A percentile compares a stretch with the other conserved stretches of the same genome.
Evolutionary conservation across 2,329 filamentous ascomycete genomes (phyloP).

Genomic region (Fonsecaea pedrosoi): DNA sequence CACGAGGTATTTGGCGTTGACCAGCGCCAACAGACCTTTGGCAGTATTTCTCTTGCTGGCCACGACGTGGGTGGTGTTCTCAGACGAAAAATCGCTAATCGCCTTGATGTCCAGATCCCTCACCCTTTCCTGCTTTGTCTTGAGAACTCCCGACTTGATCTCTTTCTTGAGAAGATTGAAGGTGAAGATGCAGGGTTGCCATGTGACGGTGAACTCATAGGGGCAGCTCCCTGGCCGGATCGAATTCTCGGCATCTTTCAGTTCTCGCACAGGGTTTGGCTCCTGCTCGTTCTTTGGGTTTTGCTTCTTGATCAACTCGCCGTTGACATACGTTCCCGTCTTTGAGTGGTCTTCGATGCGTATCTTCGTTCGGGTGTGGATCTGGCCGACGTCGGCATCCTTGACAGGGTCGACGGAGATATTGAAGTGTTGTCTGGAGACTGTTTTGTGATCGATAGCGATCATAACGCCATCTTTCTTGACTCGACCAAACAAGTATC

Average conservation of each 20-base stretch:
- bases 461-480: constrained; percentile 69
- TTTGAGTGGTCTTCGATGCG: constrained; percentile 85
- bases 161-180: constrained; percentile 79
- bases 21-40: constrained; percentile 82
- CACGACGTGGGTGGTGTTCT: constrained; percentile 83
- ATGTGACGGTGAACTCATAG: constrained; percentile 68
- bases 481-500: constrained; percentile 84
- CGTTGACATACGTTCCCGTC: constrained; percentile 80
- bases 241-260: constrained; percentile 66
- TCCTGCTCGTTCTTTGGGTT: constrained; percentile 16
- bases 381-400: constrained; percentile 69
- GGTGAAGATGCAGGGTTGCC: constrained; percentile 80
- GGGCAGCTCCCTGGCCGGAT: constrained; percentile 76
- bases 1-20: constrained; percentile 81
- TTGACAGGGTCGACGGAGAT: constrained; percentile 72
- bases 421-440: constrained; percentile 87
- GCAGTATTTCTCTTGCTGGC: constrained; percentile 88
- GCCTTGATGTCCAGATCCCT: constrained; percentile 91
- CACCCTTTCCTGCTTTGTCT: constrained; percentile 67
- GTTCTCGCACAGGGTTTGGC: constrained; percentile 54
- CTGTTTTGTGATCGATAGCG: constrained; percentile 77
- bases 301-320: constrained; percentile 64
- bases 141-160: constrained; percentile 69
- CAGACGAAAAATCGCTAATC: constrained; percentile 71
- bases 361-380: constrained; percentile 71